These are phyloP conservation scores for Leccinum subgranulosum DNA, from an alignment of 768 basidiomycete species.

Conservation along the genomic window DNA sequence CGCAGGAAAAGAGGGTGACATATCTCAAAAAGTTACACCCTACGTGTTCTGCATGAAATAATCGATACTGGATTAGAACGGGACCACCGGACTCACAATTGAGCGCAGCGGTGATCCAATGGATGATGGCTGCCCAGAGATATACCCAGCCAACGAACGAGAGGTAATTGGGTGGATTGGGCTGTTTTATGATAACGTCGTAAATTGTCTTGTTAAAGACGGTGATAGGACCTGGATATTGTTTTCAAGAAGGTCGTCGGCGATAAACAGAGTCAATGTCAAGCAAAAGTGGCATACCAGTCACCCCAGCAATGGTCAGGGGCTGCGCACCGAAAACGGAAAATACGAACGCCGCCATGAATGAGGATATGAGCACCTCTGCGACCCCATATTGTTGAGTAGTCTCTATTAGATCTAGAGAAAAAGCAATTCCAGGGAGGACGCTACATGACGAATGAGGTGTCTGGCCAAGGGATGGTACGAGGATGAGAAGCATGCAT, in stretches of 20 bases:
- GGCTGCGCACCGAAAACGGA: constrained; percentile 89
- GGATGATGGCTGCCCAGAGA: constrained; percentile 82
- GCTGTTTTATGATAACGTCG: constrained; percentile 58
- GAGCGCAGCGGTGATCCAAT: constrained; percentile 76
- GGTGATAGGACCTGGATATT: constrained; percentile 72
- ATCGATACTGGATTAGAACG: neutral
- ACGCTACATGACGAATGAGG: constrained; percentile 44
- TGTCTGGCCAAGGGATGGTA: neutral
- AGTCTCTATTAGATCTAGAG: constrained; percentile 87
- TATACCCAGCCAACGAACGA: constrained; percentile 93
- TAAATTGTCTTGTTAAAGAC: constrained; percentile 91
- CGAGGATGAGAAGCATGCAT: constrained; percentile 32
- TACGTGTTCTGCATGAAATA: constrained; percentile 24
- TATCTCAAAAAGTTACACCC: constrained; percentile 84
- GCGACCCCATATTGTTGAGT: constrained; percentile 87
- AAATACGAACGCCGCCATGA: constrained; percentile 88
- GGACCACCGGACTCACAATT: constrained; percentile 54
- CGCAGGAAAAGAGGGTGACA: constrained; percentile 87
- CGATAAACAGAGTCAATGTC: neutral
- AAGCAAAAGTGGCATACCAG: constrained; percentile 42
- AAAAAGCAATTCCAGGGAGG: constrained; percentile 90
- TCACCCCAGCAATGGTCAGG: constrained; percentile 88
- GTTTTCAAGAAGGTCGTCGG: neutral
- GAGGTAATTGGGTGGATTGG: constrained; percentile 69
- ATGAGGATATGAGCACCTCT: constrained; percentile 79